Base-by-base conservation (phyloP, 2,329 filamentous ascomycete genomes). In the Incumbomyces delicatus region DNA sequence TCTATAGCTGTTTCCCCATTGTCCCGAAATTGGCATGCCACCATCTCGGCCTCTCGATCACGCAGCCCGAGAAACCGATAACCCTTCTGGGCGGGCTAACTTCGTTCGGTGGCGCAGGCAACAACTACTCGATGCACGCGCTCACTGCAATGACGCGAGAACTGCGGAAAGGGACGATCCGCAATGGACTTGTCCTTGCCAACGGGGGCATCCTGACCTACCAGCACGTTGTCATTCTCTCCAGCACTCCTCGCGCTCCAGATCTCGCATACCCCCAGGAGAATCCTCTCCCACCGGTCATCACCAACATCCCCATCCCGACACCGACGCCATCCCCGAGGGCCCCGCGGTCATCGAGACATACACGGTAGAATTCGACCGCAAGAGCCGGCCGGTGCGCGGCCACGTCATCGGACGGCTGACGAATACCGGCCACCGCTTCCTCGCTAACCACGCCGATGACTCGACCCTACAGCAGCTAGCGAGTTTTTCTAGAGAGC, bases 1-100 rank as follows among this genome's bases (percentile, higher is more conserved):
- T 84, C 47, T 85, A 84, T n/a, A 79, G 77, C 0, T 84, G 81
- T 55, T 85, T 84, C 50, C 81, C 81, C 0, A 81, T 85, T 22
- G 79, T 84, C 0, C 81, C 80, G 0, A 85, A 85, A 57, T 62
- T 84, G 0, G 81, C 80, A 1, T 77, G 74, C 22, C 61, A 74
- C 2, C 77, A 83, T 59, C 69, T 85, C 0, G 71, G 70, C 0
- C 57, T 84, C 1, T 66, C 74, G 0, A 64, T 75, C 0, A 61
- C 61, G 0, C 60, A 67, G 1, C 57, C 67, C 1, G 27, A 61
- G 1, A 80, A 76, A 51, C 71, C 75, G 0, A 69, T 83, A 16
- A 82, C 78, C 0, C 61, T 84, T 0, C 66, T 85, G 0, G 81
- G 81, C 0, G 81, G 81, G 0, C 57, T 85, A 44, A 84, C 81